Percentiles rank a stretch among this genome's conserved stretches.
Conservation (phyloP, 139 green algal species). For the Bryopsis sp. region DNA sequence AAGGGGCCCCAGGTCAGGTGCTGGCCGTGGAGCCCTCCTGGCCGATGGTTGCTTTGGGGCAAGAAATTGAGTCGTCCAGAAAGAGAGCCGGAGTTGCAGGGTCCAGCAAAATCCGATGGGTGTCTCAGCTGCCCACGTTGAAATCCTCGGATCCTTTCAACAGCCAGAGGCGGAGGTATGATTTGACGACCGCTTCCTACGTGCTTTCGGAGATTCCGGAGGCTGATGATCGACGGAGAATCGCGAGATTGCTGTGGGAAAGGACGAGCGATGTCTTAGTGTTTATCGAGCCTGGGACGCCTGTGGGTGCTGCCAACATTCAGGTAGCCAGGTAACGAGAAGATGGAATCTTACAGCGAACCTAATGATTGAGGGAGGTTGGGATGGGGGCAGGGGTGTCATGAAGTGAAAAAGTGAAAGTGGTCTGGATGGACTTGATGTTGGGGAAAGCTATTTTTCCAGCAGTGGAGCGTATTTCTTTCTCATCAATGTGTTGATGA, state of each 20-base stretch:
- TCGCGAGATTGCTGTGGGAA: constrained; percentile 29
- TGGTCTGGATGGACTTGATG: too few species aligned
- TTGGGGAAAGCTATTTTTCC: too few species aligned
- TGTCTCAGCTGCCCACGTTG: background rate
- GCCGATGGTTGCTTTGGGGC: constrained; percentile 45
- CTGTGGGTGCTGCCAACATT: constrained; percentile 41
- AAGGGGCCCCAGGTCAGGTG: constrained; percentile 18
- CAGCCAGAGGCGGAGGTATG: constrained; percentile 30
- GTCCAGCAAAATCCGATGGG: background rate
- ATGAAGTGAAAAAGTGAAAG: too few species aligned
- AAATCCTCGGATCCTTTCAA: too few species aligned
- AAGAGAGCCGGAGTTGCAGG: background rate
- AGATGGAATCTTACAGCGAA: too few species aligned
- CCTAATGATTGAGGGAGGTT: too few species aligned
- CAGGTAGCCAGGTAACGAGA: too few species aligned
- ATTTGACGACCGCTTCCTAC: constrained; percentile 56
- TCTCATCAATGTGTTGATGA: too few species aligned
- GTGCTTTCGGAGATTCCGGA: constrained; percentile 42
- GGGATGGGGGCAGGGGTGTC: too few species aligned
- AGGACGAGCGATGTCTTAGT: constrained; percentile 41
- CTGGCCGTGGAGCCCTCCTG: constrained; percentile 50
- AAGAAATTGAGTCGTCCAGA: constrained; percentile 24
- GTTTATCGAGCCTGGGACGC: constrained; percentile 71
- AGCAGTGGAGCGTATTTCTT: too few species aligned
- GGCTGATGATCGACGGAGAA: constrained; percentile 21